Conservation (phyloP, 1,139 yeast species). For the Magnusiomyces tetraspermus region DNA sequence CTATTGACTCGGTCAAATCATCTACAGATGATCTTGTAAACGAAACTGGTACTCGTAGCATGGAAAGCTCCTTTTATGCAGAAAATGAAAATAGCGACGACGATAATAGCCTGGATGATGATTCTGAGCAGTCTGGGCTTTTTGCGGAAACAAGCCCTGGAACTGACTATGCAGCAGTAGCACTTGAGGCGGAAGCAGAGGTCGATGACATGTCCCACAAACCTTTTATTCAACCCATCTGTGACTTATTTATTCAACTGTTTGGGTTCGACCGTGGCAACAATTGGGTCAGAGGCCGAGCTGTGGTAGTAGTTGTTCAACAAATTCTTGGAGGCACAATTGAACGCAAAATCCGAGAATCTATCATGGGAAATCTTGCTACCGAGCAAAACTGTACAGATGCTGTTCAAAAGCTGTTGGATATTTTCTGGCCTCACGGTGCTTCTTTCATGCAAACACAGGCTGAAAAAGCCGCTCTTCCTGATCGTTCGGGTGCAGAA, state of each 20-base stretch:
- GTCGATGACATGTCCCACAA: conserved; percentile 10
- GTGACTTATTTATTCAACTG: conserved; percentile 61
- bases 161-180: background rate
- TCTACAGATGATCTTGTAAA: background rate
- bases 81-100: conserved; percentile 1
- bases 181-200: conserved; percentile 14
- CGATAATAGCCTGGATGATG: background rate
- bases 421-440: conserved; percentile 60
- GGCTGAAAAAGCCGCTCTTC: conserved; percentile 13
- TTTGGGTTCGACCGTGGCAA: conserved; percentile 60
- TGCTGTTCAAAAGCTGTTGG: conserved; percentile 37
- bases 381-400: conserved; percentile 44
- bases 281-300: conserved; percentile 75
- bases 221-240: conserved; percentile 71
- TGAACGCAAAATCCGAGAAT: conserved; percentile 58
- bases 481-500: conserved; percentile 42
- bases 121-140: background rate
- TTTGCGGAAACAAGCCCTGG: background rate
- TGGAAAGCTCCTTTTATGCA: background rate
- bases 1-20: conserved; percentile 18
- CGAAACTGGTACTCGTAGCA: conserved; percentile 17
- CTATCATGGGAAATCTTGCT: conserved; percentile 27
- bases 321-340: conserved; percentile 83
- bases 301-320: conserved; percentile 69
- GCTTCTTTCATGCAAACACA: conserved; percentile 14